phyloP scores from a whole-genome alignment of 2,329 filamentous ascomycete species.

The Akanthomyces dipterigenus region DNA sequence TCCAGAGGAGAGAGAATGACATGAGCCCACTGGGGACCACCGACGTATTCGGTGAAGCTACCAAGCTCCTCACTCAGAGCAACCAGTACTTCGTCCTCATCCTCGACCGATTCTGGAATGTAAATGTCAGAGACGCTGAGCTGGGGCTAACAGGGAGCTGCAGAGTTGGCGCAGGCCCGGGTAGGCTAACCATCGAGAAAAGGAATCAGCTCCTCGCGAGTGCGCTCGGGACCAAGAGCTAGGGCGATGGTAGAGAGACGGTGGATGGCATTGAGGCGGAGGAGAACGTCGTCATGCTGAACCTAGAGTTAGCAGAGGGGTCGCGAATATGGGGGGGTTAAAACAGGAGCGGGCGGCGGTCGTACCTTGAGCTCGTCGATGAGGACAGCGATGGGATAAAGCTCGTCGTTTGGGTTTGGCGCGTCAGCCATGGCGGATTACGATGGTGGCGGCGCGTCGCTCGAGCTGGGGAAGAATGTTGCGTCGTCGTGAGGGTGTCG shows the following conservation, averaged over 20 bases:
- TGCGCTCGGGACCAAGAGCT: slow-evolving; percentile 90
- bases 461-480: slow-evolving; percentile 2
- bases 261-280: slow-evolving; percentile 97
- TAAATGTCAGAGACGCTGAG: slow-evolving; percentile 16
- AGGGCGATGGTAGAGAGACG: slow-evolving; percentile 96
- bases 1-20: slow-evolving; percentile 94
- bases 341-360: slow-evolving; percentile 5
- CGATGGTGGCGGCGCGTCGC: slow-evolving; percentile 11
- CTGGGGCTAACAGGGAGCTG: slow-evolving; percentile 13
- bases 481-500: slow-evolving; percentile 6
- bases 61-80: slow-evolving; percentile 95
- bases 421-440: slow-evolving; percentile 74
- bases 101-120: slow-evolving; percentile 85
- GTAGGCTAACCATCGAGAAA: slow-evolving; percentile 87
- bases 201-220: slow-evolving; percentile 95
- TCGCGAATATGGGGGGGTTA: slow-evolving; percentile 17
- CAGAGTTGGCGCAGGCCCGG: slow-evolving; percentile 14
- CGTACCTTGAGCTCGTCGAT: slow-evolving; percentile 98
- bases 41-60: slow-evolving; percentile 95
- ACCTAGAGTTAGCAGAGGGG: slow-evolving; percentile 22
- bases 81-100: slow-evolving; percentile 96
- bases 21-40: slow-evolving; percentile 87
- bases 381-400: slow-evolving; percentile 98
- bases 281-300: slow-evolving; percentile 95
- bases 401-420: slow-evolving; percentile 90